phyloP scores from a whole-genome alignment of 2,329 filamentous ascomycete species.

The Claviceps purpurea region DNA sequence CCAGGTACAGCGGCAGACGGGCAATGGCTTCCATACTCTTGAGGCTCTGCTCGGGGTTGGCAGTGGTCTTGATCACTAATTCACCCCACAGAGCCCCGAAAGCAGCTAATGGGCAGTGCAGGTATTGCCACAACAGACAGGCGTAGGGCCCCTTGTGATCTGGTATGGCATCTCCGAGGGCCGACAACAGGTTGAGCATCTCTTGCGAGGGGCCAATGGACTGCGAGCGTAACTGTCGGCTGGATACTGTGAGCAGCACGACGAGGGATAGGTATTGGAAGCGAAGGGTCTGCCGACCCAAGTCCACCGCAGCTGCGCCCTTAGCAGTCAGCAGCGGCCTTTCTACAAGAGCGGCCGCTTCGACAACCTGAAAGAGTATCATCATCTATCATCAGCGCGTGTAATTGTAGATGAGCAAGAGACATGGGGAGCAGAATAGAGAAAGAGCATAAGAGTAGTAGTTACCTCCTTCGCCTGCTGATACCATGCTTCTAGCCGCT shows the following conservation, averaged over 20 bases:
- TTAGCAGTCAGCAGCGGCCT: neutral
- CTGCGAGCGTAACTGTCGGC: neutral
- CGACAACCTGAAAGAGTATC: neutral
- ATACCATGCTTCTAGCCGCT: neutral
- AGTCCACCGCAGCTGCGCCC: neutral
- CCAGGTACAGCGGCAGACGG: neutral
- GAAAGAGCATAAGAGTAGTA: neutral
- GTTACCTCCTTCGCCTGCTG: neutral
- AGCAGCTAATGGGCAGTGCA: neutral
- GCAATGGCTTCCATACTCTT: neutral
- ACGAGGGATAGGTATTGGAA: neutral
- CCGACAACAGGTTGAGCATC: neutral
- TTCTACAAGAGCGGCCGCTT: neutral
- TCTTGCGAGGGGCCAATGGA: neutral
- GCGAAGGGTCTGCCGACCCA: neutral
- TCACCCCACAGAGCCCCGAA: conserved; percentile 1
- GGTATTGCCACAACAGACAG: conserved; percentile 1
- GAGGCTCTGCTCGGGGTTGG: neutral
- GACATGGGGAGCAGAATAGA: neutral
- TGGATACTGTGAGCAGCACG: neutral
- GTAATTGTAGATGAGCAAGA: neutral
- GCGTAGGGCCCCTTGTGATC: neutral
- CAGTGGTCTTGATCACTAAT: neutral
- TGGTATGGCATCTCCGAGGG: neutral
- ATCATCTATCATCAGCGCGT: neutral